Base-by-base conservation (phyloP, 2,329 filamentous ascomycete species). In the Torrubiella hemipterigena region DNA sequence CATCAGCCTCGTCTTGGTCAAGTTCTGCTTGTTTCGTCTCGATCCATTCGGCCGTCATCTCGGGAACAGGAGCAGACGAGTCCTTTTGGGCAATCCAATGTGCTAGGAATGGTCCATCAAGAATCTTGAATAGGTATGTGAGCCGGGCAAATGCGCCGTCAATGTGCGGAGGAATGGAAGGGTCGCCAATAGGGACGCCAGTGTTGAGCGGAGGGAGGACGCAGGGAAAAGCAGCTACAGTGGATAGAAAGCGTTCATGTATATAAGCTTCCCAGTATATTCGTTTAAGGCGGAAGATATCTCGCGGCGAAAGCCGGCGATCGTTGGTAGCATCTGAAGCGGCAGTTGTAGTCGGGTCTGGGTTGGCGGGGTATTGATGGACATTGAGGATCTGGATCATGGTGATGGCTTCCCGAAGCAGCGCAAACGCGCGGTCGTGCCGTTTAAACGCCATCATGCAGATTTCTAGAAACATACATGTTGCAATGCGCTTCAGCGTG, bases 241-340 rank as follows among this genome's bases (percentile, higher is more conserved):
- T 61, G 20, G 63, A 62, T n/a, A 67, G 42, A 42, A 72, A 73
- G 12, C 69, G 60, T 42, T 73, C 69, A 36, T 72, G 67, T 19
- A 73, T 66, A 40, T 65, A 72, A 10, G 59, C 59, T 38, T 69
- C 59, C 67, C 68, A 73, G 44, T 72, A 71, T 1, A 69, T 46
- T 4, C 68, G 54, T 38, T 69, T 64, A 8, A 37, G 31, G 12
- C 35, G 35, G 9, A 25, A 24, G 10, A 31, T 31, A 16, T 37
- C 35, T 23, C 17, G 3, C 27, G 35, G 2, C 17, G 24, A 27
- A 36, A 31, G 19, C 18, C 18, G 17, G 11, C 12, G 16, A 16
- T 22, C 3, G 27, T n/a, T 14, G 24, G 27, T 12, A 17, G 18
- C 19, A 32, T 7, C 8, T 7, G 17, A 17, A 18, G 9, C 27